Percentiles rank a stretch among this genome's conserved stretches.
Conservation (phyloP, 139 green algal genomes). For the Closterium sp. region DNA sequence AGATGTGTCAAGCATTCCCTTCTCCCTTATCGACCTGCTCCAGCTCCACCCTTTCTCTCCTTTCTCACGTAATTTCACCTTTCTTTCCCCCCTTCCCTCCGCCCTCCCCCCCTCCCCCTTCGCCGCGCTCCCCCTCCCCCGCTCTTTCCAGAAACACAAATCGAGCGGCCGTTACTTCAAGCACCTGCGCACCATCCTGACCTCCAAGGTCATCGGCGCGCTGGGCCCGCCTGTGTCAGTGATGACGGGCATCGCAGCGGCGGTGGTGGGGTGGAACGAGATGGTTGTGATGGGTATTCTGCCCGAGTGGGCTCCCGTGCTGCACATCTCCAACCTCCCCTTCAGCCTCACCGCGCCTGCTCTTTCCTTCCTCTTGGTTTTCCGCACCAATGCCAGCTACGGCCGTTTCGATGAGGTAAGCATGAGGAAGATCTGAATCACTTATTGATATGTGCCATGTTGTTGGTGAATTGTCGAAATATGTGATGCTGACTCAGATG, state of each 20-base stretch:
- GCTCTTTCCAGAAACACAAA: conserved; percentile 15
- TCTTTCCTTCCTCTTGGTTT: conserved; percentile 44
- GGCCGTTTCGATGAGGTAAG: conserved; percentile 46
- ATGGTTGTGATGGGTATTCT: neutral
- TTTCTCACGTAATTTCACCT: neutral
- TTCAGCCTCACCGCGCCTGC: conserved; percentile 41
- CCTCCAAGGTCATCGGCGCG: conserved; percentile 32
- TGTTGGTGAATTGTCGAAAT: neutral
- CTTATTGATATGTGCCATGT: neutral
- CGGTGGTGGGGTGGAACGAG: conserved; percentile 28
- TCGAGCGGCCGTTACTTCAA: conserved; percentile 22
- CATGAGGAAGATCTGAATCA: neutral
- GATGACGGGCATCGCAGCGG: conserved; percentile 15
- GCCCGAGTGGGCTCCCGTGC: conserved; percentile 15
- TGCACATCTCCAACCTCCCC: conserved; percentile 36
- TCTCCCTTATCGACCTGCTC: neutral
- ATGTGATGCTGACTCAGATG: too few relatives aligned
- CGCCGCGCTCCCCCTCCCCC: neutral
- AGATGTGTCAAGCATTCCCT: neutral
- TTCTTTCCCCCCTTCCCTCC: neutral
- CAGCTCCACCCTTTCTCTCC: neutral
- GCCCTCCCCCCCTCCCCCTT: neutral
- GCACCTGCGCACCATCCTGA: conserved; percentile 30
- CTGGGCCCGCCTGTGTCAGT: conserved; percentile 10
- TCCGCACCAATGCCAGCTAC: conserved; percentile 44